Conservation (phyloP, 352 stramenopile genomes). For the Globisporangium orthogonon region DNA sequence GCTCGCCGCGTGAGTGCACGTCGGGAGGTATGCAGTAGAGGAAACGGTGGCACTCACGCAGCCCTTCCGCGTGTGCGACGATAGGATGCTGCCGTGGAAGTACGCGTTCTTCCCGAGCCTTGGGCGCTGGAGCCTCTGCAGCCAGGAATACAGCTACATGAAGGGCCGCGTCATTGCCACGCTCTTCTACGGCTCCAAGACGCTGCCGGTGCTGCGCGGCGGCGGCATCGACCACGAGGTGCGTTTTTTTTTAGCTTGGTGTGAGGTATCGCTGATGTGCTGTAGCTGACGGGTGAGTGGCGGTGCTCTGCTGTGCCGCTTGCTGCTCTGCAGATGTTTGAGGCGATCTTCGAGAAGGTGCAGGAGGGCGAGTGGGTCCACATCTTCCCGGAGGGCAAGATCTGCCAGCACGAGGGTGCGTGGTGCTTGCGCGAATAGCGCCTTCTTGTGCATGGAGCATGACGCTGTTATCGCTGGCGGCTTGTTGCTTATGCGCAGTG, state of each 20-base stretch:
- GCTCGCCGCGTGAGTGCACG: conserved; percentile 46
- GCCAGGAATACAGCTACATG: conserved; percentile 82
- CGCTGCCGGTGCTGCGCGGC: conserved; percentile 66
- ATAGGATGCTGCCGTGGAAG: conserved; percentile 70
- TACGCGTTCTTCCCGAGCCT: conserved; percentile 39
- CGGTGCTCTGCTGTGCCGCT: no score
- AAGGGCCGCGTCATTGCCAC: conserved; percentile 44
- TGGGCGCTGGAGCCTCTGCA: conserved; percentile 69
- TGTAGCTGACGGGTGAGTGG: not conserved
- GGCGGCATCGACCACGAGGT: conserved; percentile 66
- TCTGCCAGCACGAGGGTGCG: conserved; percentile 57
- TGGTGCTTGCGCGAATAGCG: not conserved
- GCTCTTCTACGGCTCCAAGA: conserved; percentile 68
- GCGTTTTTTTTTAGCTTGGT: conserved; percentile 1
- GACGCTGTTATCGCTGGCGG: not conserved
- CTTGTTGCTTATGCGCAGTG: conserved; percentile 18
- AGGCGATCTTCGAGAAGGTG: conserved; percentile 75
- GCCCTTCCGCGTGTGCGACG: no score
- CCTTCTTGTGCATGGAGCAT: not conserved
- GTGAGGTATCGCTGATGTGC: no score
- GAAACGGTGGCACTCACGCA: not conserved
- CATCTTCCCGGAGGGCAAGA: conserved; percentile 86
- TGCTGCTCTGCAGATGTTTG: conserved; percentile 41
- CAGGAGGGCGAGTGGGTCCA: conserved; percentile 79
- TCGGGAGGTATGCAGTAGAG: not conserved